Percentiles rank a stretch among this genome's conserved stretches.
Evolutionary conservation across 169 alveolate species (phyloP).

Genomic region (Plasmodium blacklocki): DNA sequence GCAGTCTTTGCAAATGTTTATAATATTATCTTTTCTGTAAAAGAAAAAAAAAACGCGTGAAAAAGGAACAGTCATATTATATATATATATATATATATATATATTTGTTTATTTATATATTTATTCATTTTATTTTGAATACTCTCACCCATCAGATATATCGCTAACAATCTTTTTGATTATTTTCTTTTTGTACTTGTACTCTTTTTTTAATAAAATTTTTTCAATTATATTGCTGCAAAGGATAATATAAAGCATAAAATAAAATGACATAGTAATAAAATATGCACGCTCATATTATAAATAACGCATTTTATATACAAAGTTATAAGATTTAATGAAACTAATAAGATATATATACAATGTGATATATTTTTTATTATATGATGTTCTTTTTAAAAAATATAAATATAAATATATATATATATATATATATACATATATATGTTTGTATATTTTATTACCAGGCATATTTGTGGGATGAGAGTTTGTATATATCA

Average conservation of each 20-base stretch:
- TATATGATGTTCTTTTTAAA: too few species aligned
- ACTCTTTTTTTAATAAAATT: slow-evolving; percentile 56
- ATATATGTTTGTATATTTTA: not conserved
- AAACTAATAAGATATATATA: too few species aligned
- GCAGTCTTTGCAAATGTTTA: slow-evolving; percentile 70
- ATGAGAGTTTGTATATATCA: slow-evolving; percentile 36
- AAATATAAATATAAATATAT: too few species aligned
- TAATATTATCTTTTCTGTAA: slow-evolving; percentile 55
- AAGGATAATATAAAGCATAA: not conserved
- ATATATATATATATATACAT: too few species aligned
- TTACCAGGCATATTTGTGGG: slow-evolving; percentile 76
- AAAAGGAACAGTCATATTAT: not conserved
- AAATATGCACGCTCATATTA: too few species aligned
- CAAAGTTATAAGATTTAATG: too few species aligned
- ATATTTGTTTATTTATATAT: not conserved
- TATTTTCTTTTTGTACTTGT: slow-evolving; percentile 54
- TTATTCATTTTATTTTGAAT: not conserved
- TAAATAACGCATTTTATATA: too few species aligned
- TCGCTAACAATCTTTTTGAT: slow-evolving; percentile 60
- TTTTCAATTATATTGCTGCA: slow-evolving; percentile 71
- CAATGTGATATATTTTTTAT: too few species aligned
- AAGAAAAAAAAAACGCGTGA: not conserved
- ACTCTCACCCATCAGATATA: slow-evolving; percentile 46
- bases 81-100: not conserved
- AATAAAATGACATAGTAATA: not conserved